A percentile compares a stretch with the other conserved stretches of the same genome.
Conservation (phyloP, 164 flowering plant genomes). For the Piper longum region DNA sequence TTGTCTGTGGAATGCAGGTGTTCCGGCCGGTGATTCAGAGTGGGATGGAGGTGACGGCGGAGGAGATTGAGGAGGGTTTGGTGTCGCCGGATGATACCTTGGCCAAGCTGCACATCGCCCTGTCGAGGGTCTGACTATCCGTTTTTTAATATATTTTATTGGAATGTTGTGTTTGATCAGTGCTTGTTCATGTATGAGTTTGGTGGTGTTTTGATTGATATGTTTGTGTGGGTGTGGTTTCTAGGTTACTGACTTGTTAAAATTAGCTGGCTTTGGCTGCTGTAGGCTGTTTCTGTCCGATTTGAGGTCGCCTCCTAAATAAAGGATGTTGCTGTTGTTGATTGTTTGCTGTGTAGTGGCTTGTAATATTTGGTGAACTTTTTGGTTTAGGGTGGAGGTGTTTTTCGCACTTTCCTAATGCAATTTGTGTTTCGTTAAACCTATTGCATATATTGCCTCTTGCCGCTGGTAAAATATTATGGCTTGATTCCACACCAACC, state of each 20-base stretch:
- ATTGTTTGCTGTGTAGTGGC: too few relatives aligned
- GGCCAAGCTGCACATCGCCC: conserved; percentile 44
- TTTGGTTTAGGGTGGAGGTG: too few relatives aligned
- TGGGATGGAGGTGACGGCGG: conserved; percentile 56
- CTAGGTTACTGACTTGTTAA: neutral
- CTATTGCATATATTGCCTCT: too few relatives aligned
- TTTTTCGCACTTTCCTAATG: too few relatives aligned
- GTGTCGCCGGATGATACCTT: conserved; percentile 34
- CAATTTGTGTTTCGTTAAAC: too few relatives aligned
- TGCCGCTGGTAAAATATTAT: too few relatives aligned
- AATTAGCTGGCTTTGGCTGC: too few relatives aligned
- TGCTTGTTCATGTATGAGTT: neutral
- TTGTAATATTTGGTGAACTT: too few relatives aligned
- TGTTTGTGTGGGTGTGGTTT: neutral
- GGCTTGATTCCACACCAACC: too few relatives aligned
- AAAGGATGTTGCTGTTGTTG: too few relatives aligned
- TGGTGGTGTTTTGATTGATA: neutral
- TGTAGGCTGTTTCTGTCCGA: too few relatives aligned
- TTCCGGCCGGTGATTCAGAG: conserved; percentile 45
- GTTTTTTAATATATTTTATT: neutral
- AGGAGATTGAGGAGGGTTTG: conserved; percentile 64
- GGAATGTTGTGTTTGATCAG: neutral
- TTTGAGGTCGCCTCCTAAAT: too few relatives aligned
- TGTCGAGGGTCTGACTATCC: conserved; percentile 40
- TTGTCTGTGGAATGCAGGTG: conserved; percentile 30